phyloP scores from a whole-genome alignment of 1,139 yeast species.

The Maudiozyma humilis region DNA sequence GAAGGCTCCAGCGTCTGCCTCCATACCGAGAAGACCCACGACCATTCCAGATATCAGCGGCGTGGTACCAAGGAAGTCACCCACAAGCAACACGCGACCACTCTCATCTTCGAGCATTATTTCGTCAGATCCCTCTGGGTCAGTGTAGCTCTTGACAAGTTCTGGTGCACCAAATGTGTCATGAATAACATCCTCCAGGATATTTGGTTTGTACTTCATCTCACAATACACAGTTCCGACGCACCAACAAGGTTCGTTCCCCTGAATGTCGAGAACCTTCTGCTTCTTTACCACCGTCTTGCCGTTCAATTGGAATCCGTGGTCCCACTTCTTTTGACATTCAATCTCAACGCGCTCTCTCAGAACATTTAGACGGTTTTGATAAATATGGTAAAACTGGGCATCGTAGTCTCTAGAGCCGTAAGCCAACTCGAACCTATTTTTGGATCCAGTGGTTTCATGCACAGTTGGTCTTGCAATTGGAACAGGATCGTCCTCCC shows the following conservation, averaged over 20 bases:
- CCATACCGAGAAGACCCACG: constrained; percentile 80
- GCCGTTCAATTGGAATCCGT: constrained; percentile 39
- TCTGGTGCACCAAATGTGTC: constrained; percentile 37
- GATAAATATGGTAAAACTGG: constrained; percentile 73
- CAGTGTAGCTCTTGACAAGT: constrained; percentile 40
- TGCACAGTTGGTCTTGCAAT: constrained; percentile 12
- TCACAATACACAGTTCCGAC: constrained; percentile 84
- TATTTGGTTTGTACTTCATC: constrained; percentile 75
- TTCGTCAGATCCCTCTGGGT: constrained; percentile 45
- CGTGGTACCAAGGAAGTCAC: constrained; percentile 44
- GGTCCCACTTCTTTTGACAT: constrained; percentile 44
- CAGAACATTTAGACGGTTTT: constrained; percentile 48
- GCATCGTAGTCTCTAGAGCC: constrained; percentile 47
- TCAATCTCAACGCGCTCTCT: constrained; percentile 47
- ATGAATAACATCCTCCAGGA: constrained; percentile 68
- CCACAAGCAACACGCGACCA: constrained; percentile 73
- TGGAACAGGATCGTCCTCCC: constrained; percentile 9
- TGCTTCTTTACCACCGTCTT: constrained; percentile 35
- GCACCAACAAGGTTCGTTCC: constrained; percentile 74
- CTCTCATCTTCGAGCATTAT: constrained; percentile 86
- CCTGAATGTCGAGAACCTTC: constrained; percentile 69
- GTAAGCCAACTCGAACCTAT: constrained; percentile 25
- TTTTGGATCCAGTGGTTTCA: constrained; percentile 13
- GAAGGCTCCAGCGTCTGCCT: constrained; percentile 74
- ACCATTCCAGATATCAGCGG: constrained; percentile 80